phyloP scores from a whole-genome alignment of 176 grass and related monocot species.

The Juncus inflexus region DNA sequence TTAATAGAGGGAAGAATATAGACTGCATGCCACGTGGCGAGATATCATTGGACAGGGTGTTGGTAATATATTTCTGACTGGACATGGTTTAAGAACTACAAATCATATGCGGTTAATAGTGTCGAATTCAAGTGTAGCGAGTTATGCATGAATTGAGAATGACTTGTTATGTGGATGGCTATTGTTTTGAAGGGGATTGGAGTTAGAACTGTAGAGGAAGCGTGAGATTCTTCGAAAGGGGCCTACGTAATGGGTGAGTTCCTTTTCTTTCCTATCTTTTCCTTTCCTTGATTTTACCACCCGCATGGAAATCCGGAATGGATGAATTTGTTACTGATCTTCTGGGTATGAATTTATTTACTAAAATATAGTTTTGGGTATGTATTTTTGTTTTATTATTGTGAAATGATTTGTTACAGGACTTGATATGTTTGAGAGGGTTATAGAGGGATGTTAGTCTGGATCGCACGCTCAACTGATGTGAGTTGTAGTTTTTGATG shows the following conservation, averaged over 20 bases:
- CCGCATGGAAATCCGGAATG: neutral
- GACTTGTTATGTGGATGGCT: no score
- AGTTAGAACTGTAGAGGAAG: constrained; percentile 12
- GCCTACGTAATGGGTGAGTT: neutral
- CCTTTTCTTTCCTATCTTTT: no score
- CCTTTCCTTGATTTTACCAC: no score
- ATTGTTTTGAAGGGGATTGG: no score
- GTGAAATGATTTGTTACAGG: neutral
- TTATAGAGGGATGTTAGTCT: neutral
- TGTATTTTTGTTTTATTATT: neutral
- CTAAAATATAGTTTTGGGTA: no score
- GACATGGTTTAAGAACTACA: constrained; percentile 17
- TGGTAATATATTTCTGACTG: neutral
- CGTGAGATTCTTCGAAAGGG: constrained; percentile 38
- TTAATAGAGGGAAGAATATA: neutral
- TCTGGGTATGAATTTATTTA: neutral
- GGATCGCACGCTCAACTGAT: neutral
- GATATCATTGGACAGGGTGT: constrained; percentile 5
- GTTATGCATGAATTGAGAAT: no score
- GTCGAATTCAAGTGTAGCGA: no score
- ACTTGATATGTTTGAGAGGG: neutral
- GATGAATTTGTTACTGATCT: constrained; percentile 8
- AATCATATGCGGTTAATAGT: no score
- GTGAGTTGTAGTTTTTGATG: no score
- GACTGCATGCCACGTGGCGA: constrained; percentile 15